These are phyloP conservation scores for Aspergillus alliaceus DNA, from an alignment of 2,329 filamentous ascomycete species.

Conservation along the genomic window DNA sequence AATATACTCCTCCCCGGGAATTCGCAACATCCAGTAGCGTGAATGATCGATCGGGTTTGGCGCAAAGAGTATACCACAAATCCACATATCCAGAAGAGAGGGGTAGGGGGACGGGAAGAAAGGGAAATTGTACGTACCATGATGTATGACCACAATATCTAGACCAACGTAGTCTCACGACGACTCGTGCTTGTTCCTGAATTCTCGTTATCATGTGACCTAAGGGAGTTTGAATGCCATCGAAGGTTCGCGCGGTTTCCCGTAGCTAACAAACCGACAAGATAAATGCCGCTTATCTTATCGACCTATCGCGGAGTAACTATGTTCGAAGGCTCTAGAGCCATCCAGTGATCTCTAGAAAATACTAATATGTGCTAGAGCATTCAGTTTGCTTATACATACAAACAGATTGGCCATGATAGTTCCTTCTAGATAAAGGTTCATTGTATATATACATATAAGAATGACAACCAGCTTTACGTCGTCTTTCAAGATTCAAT, in stretches of 20 bases:
- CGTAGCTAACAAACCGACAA: no score
- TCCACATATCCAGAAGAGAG: no score
- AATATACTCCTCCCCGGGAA: slow-evolving; percentile 74
- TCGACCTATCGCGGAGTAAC: neutral
- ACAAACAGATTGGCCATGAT: slow-evolving; percentile 1
- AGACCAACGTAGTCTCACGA: no score
- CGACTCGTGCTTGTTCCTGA: no score
- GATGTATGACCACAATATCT: neutral
- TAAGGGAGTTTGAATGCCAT: neutral
- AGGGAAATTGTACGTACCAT: no score
- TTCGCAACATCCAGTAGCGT: slow-evolving; percentile 66
- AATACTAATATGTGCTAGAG: slow-evolving; percentile 5
- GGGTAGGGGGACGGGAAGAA: neutral
- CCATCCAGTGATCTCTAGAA: slow-evolving; percentile 2
- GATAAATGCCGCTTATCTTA: no score
- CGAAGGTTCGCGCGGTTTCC: slow-evolving; percentile 18
- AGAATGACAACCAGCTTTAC: slow-evolving; percentile 7
- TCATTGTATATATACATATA: slow-evolving; percentile 14
- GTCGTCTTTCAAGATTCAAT: no score
- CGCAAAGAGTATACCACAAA: no score
- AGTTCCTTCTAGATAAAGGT: slow-evolving; percentile 17
- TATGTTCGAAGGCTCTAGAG: neutral
- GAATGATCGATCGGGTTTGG: neutral
- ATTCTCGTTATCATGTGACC: slow-evolving; percentile 12
- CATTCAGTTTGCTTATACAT: slow-evolving; percentile 5